Base-by-base conservation (phyloP, 1,284 basidiomycete species). In the Exobasidium rhododendri region DNA sequence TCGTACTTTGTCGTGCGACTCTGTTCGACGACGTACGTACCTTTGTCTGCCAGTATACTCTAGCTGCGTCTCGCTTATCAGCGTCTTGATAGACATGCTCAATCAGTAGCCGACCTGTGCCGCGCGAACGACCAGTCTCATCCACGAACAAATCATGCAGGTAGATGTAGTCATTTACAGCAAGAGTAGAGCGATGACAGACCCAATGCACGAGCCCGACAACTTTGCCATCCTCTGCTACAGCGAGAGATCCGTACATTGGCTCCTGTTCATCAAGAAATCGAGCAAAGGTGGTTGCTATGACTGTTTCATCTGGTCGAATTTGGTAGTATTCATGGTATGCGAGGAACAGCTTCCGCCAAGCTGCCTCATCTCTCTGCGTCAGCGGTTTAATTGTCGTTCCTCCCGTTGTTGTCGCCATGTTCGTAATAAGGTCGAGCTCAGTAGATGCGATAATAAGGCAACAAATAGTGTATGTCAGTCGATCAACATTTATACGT, bases 111-210 rank as follows among this genome's bases (percentile, higher is more conserved):
- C 47, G 47, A 50, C 47, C 47, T 50, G 47, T 28, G 4, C 47
- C 47, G 14, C 26, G n/a, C n/a, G n/a, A 24, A 13, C 47, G 47
- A 24, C 22, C 26, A 6, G 14, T 6, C 4, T 20, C 20, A 50
- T 50, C 47, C 22, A 50, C 47, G 20, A 50, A 50, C 28, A 50
- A 50, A 26, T 50, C 47, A 50, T 50, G n/a, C 24, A 50, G 26
- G 28, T 50, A 50, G 26, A 50, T 28, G 26, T 24, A 20, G 14
- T 50, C 47, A 24, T 50, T 28, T 24, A 50, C 26, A 50, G 20
- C 26, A 24, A 28, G 26, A 3, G 47, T 50, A 50, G n/a, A 24
- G 22, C 20, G 20, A 50, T 50, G 47, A 24, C 20, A 13, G 28
- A 24, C n/a, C 47, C 47, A 50, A 50, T 20, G n/a, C 4, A 50